Base-by-base conservation (phyloP, 2,329 filamentous ascomycete species). In the Ciborinia camelliae region DNA sequence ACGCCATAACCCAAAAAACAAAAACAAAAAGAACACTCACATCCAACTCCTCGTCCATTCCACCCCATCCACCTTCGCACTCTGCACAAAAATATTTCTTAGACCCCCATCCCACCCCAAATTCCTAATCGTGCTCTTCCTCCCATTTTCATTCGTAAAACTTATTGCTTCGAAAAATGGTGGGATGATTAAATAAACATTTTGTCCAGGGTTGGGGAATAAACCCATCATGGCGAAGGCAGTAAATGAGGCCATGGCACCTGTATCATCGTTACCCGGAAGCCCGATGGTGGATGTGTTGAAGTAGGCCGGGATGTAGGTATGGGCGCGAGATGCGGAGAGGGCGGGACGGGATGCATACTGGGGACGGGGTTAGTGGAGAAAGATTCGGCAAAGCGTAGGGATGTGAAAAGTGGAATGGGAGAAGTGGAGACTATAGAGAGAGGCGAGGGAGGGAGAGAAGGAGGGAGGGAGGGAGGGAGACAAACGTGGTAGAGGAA, bases 261-360 rank as follows among this genome's bases (percentile, higher is more conserved):
- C 88, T 51, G 81, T 83, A 71, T 90, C 88, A 64, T 90, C 88
- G 72, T 90, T 90, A 0, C 88, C 88, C 0, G 88, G 87, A 5
- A 90, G 82, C 0, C 88, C 88, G 1, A 75, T 78, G 0, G 83
- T 77, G 0, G 82, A 83, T 0, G 84, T 81, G 67, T 83, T 81
- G 77, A 90, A 91, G 69, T 80, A 83, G 0, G 78, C 77, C 0
- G 88, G 87, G 41, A 90, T 88, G 71, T 90, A 90, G 66, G 78
- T 82, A 71, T 89, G 87, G 0, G 82, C 80, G 37, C 85, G 82
- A 41, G 72, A 68, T 1, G 81, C 79, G 0, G 81, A 84, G 4
- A 82, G 75, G 0, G 62, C 72, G 10, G 72, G 72, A 0, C 87
- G 82, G 1, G 86, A 88, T 0, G 84, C 85, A 69, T 90, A 90